Conservation (phyloP, 2,329 filamentous ascomycete genomes). For the Fusarium sp. region DNA sequence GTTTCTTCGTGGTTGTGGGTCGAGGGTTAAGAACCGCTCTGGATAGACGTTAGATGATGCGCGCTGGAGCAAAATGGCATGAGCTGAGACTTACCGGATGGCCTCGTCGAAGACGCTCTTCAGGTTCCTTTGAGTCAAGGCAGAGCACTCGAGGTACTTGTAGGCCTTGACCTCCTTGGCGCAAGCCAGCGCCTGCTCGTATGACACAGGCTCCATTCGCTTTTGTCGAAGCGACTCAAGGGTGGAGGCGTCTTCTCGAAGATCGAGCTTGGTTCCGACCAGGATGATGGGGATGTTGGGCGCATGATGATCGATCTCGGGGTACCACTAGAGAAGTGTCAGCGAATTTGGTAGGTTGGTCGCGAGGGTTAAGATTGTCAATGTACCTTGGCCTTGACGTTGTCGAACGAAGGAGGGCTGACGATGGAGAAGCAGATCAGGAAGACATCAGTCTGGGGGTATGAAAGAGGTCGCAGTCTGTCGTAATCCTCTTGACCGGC, state of each 20-base stretch:
- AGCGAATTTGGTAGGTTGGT: slow-evolving; percentile 21
- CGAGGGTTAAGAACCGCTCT: slow-evolving; percentile 82
- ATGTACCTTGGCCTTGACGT: slow-evolving; percentile 96
- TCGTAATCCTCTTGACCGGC: slow-evolving; percentile 99
- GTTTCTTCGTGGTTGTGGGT: slow-evolving; percentile 68
- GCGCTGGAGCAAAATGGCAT: slow-evolving; percentile 26
- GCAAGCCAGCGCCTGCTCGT: slow-evolving; percentile 89
- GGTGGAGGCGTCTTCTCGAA: slow-evolving; percentile 89
- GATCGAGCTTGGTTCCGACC: slow-evolving; percentile 96
- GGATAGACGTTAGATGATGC: slow-evolving; percentile 48
- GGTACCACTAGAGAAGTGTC: slow-evolving; percentile 80
- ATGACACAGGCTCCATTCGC: slow-evolving; percentile 97
- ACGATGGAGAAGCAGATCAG: slow-evolving; percentile 99
- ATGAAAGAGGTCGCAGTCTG: slow-evolving; percentile 92
- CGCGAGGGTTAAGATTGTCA: slow-evolving; percentile 1
- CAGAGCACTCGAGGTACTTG: slow-evolving; percentile 98
- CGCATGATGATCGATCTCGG: slow-evolving; percentile 97
- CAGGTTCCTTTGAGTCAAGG: slow-evolving; percentile 93
- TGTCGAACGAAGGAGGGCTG: slow-evolving; percentile 97
- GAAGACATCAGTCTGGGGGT: slow-evolving; percentile 98
- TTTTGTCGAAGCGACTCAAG: slow-evolving; percentile 87
- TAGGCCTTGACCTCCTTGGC: slow-evolving; percentile 96
- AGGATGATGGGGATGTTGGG: slow-evolving; percentile 96
- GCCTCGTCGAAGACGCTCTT: slow-evolving; percentile 99
- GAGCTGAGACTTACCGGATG: slow-evolving; percentile 80